Percentiles rank a stretch among this genome's conserved stretches.
These are phyloP conservation scores for Xylogone sp. DNA, from an alignment of 2,329 filamentous ascomycete genomes.

Conservation along the genomic window DNA sequence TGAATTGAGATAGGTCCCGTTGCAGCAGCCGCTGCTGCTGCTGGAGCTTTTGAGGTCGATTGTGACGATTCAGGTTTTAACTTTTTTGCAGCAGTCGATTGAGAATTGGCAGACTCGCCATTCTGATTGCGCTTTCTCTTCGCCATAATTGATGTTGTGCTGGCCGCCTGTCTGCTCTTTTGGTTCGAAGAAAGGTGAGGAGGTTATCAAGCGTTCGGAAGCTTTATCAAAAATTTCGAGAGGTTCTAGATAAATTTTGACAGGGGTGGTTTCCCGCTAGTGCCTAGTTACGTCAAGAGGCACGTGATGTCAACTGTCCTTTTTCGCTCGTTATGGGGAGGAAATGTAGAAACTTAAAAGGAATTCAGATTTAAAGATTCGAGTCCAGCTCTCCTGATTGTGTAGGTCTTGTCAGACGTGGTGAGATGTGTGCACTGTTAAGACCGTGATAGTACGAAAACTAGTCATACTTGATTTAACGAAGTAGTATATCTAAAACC, in stretches of 20 bases:
- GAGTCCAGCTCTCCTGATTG: no score
- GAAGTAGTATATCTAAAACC: no score
- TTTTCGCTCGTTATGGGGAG: no score
- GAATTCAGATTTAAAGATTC: no score
- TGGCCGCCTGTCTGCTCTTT: background rate
- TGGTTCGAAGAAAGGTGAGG: background rate
- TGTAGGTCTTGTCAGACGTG: no score
- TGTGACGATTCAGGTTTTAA: constrained; percentile 12
- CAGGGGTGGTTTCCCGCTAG: background rate
- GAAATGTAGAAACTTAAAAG: no score
- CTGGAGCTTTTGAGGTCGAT: constrained; percentile 3
- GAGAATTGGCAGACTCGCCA: constrained; percentile 8
- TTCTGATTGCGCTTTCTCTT: constrained; percentile 28
- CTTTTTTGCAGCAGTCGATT: background rate
- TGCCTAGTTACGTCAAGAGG: background rate
- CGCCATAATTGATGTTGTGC: constrained; percentile 19
- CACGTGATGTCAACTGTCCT: background rate
- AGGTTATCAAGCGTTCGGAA: no score
- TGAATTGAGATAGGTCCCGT: constrained; percentile 70
- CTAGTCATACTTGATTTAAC: no score
- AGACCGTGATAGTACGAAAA: no score
- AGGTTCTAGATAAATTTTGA: background rate
- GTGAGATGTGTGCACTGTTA: no score
- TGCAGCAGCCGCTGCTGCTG: constrained; percentile 9
- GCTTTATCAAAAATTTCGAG: background rate